These are phyloP conservation scores for Ceratopteris richardii DNA, from an alignment of 75 land plant species.

Conservation along the genomic window DNA sequence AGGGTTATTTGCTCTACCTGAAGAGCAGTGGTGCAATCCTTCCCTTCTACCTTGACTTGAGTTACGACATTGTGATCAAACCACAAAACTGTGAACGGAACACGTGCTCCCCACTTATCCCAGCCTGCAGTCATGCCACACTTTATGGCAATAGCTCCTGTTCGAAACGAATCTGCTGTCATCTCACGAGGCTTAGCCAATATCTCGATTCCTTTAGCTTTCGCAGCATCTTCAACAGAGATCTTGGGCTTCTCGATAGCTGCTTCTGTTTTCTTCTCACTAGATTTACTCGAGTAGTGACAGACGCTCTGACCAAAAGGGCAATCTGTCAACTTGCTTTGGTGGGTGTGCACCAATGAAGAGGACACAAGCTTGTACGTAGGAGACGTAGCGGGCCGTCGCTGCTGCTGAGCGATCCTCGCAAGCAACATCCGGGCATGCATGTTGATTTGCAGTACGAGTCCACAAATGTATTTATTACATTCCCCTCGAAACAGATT, in stretches of 20 bases:
- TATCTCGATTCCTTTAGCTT: conserved; percentile 12
- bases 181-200: conserved; percentile 32
- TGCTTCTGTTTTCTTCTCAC: too few species aligned
- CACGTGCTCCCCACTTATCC: conserved; percentile 91
- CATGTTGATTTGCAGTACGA: too few species aligned
- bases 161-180: conserved; percentile 47
- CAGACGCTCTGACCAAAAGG: too few species aligned
- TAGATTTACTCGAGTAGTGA: too few species aligned
- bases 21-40: conserved; percentile 70
- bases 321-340: too few species aligned
- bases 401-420: too few species aligned
- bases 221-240: neutral
- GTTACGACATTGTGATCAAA: conserved; percentile 84
- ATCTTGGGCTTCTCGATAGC: neutral
- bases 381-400: neutral
- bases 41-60: conserved; percentile 81
- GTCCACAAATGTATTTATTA: too few species aligned
- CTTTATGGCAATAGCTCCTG: conserved; percentile 90
- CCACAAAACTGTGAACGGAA: conserved; percentile 84
- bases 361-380: too few species aligned
- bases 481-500: too few species aligned
- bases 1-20: conserved; percentile 42
- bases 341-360: too few species aligned
- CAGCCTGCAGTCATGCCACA: conserved; percentile 97
- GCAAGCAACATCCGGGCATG: too few species aligned